Evolutionary conservation across 108 stramenopile genomes (phyloP), one percentile per base, ranked within the genome.

Genomic region (Nannochloropsis gaditana): DNA sequence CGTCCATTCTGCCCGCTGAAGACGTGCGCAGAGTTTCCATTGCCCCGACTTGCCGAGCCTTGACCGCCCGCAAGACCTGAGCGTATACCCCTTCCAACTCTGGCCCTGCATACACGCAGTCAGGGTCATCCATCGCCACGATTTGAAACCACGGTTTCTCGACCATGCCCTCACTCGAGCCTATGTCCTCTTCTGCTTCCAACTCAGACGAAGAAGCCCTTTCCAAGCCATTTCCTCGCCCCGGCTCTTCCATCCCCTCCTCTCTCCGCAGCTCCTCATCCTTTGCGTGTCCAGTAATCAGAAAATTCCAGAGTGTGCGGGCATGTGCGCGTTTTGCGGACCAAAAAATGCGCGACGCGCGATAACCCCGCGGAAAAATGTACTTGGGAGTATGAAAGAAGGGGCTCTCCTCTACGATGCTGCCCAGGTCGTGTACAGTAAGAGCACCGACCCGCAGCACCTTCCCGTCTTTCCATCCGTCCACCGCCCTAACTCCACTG

Each of bases 301-400:
- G 2, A 15, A 73, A 15, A 15, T n/a, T 73, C 59, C 59, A 73
- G 19, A 73, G n/a, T n/a, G 59, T 73, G 19, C 59, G 15, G 19
- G 15, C 59, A 73, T 73, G 59, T n/a, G 15, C n/a, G 19, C n/a
- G 15, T n/a, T n/a, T n/a, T 15, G 59, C 59, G 2, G 59, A 73
- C 59, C 59, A 73, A 6, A 73, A 73, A 6, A 73, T 73, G 19
- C 59, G 59, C 15, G 19, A n/a, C 8, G 59, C 59, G 15, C 59
- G 59, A n/a, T 73, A 73, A n/a, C 59, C 59, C n/a, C n/a, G 15
- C 59, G 59, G 59, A n/a, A 73, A 73, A n/a, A 73, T 73, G n/a
- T n/a, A 73, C n/a, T n/a, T 73, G 4, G 15, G 19, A 2, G 59
- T 73, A n/a, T 73, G 59, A 8, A 73, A 73, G n/a, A 73, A 73